Base-by-base conservation (phyloP, 1,284 basidiomycete genomes). In the Neonothopanus nambi region DNA sequence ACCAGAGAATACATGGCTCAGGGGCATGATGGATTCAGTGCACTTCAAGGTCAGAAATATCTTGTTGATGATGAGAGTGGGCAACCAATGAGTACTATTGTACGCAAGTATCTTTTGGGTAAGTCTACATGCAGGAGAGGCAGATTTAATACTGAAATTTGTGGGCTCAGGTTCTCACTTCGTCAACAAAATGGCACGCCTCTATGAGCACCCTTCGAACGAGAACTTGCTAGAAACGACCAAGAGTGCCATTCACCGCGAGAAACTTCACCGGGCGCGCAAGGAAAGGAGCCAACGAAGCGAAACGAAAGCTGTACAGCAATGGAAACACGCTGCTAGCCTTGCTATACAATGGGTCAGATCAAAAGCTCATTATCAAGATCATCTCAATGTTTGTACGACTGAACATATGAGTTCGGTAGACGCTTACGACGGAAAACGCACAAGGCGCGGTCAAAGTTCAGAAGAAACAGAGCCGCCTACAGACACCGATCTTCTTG, bases 1-100 rank as follows among this genome's bases (percentile, higher is more conserved):
- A 89, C 89, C 5, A 72, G 90, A 57, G 81, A 88, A 59, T 93
- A 91, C 60, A 77, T 91, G 80, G 85, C 86, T 3, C 72, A 83
- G 57, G 87, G 88, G 0, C 86, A 93, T 58, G 93, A 96, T 65
- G 94, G 94, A 0, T 97, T 87, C 67, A 70, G 75, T 1, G 78
- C 86, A 0, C 74, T 97, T 37, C 84, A 82, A 61, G 83, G 81
- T 5, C 78, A 83, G 30, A 70, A 77, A 52, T 87, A 87, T 61
- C 77, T 95, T 33, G 79, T 96, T 18, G 91, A 95, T 61, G 87
- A 94, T 59, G 94, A 97, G 67, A 82, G 81, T 51, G 94, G 94
- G 0, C 81, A 88, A 60, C 75, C 93, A 57, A 87, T 93, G 82
- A 90, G 87, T 64, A 74, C 79, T 18, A 84, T 96, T 51, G 89